A percentile compares a stretch with the other conserved stretches of the same genome.
Conservation (phyloP, 176 grass and related monocot genomes). For the sorghum (Sorghum bicolor) region DNA sequence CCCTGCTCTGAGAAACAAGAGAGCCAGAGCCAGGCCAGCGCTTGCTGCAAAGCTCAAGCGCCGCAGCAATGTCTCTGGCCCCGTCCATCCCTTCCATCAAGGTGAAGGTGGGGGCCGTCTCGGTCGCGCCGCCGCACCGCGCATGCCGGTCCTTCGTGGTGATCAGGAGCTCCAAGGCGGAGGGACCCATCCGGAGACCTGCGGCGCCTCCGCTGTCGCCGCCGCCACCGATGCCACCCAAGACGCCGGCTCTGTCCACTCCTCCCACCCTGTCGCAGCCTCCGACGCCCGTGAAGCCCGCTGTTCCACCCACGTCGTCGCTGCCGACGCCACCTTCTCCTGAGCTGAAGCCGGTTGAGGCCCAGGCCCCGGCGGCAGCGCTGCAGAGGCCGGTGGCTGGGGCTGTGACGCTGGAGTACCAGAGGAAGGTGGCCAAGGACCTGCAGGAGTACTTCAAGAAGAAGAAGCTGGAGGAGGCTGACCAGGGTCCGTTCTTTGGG, state of each 20-base stretch:
- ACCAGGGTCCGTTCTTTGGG: constrained; percentile 85
- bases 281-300: constrained; percentile 40
- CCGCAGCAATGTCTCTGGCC: constrained; percentile 70
- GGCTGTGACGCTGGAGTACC: constrained; percentile 82
- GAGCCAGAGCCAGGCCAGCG: not conserved
- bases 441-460: constrained; percentile 98
- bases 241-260: constrained; percentile 43
- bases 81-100: constrained; percentile 86
- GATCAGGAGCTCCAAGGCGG: constrained; percentile 73
- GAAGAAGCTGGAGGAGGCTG: constrained; percentile 86
- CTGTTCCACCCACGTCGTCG: constrained; percentile 26
- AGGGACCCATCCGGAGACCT: constrained; percentile 89
- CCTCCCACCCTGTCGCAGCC: constrained; percentile 56
- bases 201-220: constrained; percentile 69
- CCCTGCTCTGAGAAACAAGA: constrained; percentile 6
- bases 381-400: constrained; percentile 29
- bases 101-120: constrained; percentile 58
- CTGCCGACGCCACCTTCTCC: constrained; percentile 22
- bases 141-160: constrained; percentile 35
- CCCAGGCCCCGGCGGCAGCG: constrained; percentile 7
- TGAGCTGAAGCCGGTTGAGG: constrained; percentile 23
- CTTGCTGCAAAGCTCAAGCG: not conserved
- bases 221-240: constrained; percentile 47
- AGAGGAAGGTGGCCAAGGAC: constrained; percentile 97
- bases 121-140: constrained; percentile 29